Base-by-base conservation (phyloP, 306 rosid species). In the Hylodesmum podocarpum region DNA sequence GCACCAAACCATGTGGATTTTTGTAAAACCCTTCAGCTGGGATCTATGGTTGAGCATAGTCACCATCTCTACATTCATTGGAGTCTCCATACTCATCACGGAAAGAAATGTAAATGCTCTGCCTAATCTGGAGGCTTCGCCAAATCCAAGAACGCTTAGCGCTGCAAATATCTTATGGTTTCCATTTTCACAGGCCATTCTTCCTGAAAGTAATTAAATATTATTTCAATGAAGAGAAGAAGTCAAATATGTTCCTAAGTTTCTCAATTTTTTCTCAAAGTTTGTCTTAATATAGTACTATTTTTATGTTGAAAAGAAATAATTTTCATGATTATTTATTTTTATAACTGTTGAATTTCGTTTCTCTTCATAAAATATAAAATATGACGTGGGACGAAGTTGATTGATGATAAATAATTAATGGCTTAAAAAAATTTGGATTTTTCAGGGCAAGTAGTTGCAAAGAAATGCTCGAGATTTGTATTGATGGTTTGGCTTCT, bases 401-500 rank as follows among this genome's bases (percentile, higher is more conserved):
- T n/a, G n/a, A n/a, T n/a, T n/a, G n/a, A n/a, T n/a, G n/a, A n/a
- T n/a, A n/a, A n/a, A n/a, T n/a, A n/a, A n/a, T n/a, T n/a, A n/a
- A n/a, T n/a, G n/a, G n/a, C n/a, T n/a, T n/a, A n/a, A 5, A 11
- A 14, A 13, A 55, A 1, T 21, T 31, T 64, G 54, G 1, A 18
- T 9, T 72, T 72, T 65, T 57, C 50, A 83, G 86, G 74, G 43
- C 19, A 74, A 22, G 64, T 70, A 12, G 86, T 83, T 0, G 83
- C 29, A 0, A 83, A 67, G 64, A 83, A 53, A 31, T 83, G 86
- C 74, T 83, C 86, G 13, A 83, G 78, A 67, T 74, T 83, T 74
- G 83, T 78, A 28, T 69, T 83, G 53, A 78, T 83, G 81, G 78
- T 83, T 12, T 83, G 86, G 83, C 70, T 83, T 51, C 11, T 83